A percentile compares a stretch with the other conserved stretches of the same genome.
These are phyloP conservation scores for Kodamaea ohmeri DNA, from an alignment of 1,139 yeast species.

Conservation along the genomic window DNA sequence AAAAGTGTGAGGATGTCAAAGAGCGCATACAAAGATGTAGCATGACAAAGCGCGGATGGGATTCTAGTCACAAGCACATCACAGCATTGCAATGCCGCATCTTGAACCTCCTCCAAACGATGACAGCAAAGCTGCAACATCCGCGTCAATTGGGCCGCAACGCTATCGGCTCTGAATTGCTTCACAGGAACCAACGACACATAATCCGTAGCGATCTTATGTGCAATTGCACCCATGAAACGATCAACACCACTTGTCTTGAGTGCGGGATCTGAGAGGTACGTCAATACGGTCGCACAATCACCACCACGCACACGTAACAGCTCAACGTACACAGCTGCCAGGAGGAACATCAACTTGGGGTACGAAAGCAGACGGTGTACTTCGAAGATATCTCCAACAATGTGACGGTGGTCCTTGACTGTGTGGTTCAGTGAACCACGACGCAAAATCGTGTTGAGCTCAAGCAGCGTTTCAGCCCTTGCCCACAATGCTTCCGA, in stretches of 20 bases:
- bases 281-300: conserved; percentile 69
- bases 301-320: conserved; percentile 78
- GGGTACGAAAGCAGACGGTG: conserved; percentile 65
- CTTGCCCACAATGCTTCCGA: conserved; percentile 83
- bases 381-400: conserved; percentile 50
- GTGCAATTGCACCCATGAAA: conserved; percentile 64
- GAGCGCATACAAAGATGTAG: conserved; percentile 67
- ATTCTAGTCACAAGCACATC: conserved; percentile 62
- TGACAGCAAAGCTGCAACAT: conserved; percentile 75
- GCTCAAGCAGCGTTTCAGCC: conserved; percentile 87
- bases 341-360: conserved; percentile 83
- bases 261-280: conserved; percentile 85
- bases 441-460: conserved; percentile 86
- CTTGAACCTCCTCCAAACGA: conserved; percentile 71
- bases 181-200: conserved; percentile 45
- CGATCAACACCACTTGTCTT: conserved; percentile 70
- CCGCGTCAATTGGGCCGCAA: conserved; percentile 69
- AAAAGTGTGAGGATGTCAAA: conserved; percentile 77
- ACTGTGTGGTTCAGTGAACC: conserved; percentile 84
- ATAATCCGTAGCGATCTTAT: conserved; percentile 58
- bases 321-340: conserved; percentile 75
- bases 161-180: conserved; percentile 54
- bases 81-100: conserved; percentile 77
- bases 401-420: conserved; percentile 66
- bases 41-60: conserved; percentile 84